A percentile compares a stretch with the other conserved stretches of the same genome.
These are phyloP conservation scores for Huntiella savannae DNA, from an alignment of 2,329 filamentous ascomycete genomes.

Conservation along the genomic window DNA sequence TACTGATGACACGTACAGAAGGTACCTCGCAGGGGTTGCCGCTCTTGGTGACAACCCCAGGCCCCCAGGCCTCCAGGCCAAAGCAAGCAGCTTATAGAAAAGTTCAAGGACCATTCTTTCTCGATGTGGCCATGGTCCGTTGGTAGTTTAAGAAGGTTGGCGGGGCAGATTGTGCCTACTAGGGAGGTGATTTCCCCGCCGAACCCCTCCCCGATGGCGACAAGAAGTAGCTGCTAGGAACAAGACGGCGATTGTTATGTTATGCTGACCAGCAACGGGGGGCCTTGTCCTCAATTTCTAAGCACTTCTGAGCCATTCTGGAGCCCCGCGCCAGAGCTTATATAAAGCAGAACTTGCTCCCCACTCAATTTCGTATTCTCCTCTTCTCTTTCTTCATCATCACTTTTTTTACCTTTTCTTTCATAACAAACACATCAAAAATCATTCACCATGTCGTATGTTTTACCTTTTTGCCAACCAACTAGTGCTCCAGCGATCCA, in stretches of 20 bases:
- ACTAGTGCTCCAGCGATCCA: background rate
- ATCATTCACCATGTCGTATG: slow-evolving; percentile 11
- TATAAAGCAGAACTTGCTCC: slow-evolving; percentile 6
- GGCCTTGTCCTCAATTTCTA: slow-evolving; percentile 4
- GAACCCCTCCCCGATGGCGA: too few relatives aligned
- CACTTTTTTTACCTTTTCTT: slow-evolving; percentile 1
- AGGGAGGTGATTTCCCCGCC: too few relatives aligned
- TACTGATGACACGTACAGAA: background rate
- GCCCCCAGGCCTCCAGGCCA: too few relatives aligned
- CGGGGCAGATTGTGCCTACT: too few relatives aligned
- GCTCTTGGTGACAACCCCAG: too few relatives aligned
- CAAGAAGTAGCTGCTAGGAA: too few relatives aligned
- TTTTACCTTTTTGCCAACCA: background rate
- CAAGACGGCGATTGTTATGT: too few relatives aligned
- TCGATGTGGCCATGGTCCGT: too few relatives aligned
- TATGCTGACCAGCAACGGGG: too few relatives aligned
- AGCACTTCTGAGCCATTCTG: slow-evolving; percentile 6
- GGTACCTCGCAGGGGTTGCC: background rate
- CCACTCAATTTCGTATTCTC: slow-evolving; percentile 3
- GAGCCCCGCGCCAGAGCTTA: background rate
- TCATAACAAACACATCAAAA: background rate
- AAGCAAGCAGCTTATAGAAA: too few relatives aligned
- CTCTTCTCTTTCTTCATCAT: background rate
- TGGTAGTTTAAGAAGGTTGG: too few relatives aligned
- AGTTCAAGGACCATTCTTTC: too few relatives aligned